phyloP scores from a whole-genome alignment of 2,329 filamentous ascomycete genomes.

The Apiospora saccharicola region DNA sequence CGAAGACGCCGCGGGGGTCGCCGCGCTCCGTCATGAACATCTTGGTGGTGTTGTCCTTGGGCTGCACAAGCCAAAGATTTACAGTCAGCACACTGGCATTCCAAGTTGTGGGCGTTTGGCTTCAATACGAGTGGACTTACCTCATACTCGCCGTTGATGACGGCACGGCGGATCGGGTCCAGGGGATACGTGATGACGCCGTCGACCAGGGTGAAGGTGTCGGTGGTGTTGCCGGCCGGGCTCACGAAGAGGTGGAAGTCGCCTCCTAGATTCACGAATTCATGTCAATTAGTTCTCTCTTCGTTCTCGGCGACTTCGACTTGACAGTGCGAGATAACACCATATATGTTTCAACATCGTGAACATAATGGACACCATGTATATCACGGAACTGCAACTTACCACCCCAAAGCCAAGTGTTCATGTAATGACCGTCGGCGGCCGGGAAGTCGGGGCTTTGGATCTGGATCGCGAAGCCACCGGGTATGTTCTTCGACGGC shows the following conservation, averaged over 20 bases:
- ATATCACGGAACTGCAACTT: too few species aligned
- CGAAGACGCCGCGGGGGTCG: constrained; percentile 50
- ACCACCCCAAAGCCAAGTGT: constrained; percentile 47
- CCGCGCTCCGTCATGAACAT: constrained; percentile 55
- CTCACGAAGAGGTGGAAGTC: constrained; percentile 49
- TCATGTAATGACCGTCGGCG: constrained; percentile 47
- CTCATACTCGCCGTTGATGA: constrained; percentile 51
- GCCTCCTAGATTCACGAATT: constrained; percentile 32
- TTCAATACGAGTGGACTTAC: constrained; percentile 35
- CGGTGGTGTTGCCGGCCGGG: constrained; percentile 46
- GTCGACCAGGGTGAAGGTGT: constrained; percentile 46
- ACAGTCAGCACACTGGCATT: background rate
- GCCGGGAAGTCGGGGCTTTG: constrained; percentile 47
- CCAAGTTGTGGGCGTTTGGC: background rate
- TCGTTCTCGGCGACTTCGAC: too few species aligned
- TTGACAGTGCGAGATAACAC: too few species aligned
- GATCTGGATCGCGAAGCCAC: constrained; percentile 45
- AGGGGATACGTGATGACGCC: constrained; percentile 46
- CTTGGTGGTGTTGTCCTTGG: constrained; percentile 55
- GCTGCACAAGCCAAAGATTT: too few species aligned
- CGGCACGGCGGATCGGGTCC: constrained; percentile 42
- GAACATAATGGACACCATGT: too few species aligned
- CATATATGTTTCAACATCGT: too few species aligned
- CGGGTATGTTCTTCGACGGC: constrained; percentile 44
- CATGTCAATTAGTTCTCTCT: too few species aligned